phyloP scores from a whole-genome alignment of 192 early-diverging fungal genomes.

The Glomus cerebriforme region DNA sequence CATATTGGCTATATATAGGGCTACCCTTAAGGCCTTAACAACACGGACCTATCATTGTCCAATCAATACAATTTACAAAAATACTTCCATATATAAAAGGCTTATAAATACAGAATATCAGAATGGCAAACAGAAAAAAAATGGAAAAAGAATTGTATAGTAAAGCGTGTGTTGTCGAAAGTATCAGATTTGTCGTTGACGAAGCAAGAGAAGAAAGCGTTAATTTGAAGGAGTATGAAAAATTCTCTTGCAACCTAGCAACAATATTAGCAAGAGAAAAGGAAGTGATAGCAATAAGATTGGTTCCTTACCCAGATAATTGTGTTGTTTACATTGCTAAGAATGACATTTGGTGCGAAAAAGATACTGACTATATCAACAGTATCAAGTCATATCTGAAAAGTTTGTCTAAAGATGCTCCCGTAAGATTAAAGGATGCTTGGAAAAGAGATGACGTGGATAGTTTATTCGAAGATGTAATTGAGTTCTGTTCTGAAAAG shows the following conservation, averaged over 20 bases:
- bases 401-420: neutral
- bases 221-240: neutral
- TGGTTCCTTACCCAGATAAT: neutral
- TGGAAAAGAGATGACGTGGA: neutral
- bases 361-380: neutral
- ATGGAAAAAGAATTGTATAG: neutral
- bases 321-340: slow-evolving; percentile 1
- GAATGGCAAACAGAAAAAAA: too few species aligned
- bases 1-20: too few species aligned
- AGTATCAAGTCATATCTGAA: neutral
- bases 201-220: neutral
- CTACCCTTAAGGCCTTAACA: too few species aligned
- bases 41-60: too few species aligned
- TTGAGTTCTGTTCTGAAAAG: neutral
- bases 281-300: neutral
- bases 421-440: neutral
- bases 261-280: neutral
- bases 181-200: neutral
- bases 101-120: too few species aligned
- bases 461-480: neutral
- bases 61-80: too few species aligned
- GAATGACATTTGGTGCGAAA: neutral
- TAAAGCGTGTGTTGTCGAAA: neutral
- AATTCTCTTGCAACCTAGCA: neutral
- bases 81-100: too few species aligned